Evolutionary conservation across 257 asterid species (phyloP), one percentile per base, ranked within the genome.

Genomic region (Solanum bulbocastanum): DNA sequence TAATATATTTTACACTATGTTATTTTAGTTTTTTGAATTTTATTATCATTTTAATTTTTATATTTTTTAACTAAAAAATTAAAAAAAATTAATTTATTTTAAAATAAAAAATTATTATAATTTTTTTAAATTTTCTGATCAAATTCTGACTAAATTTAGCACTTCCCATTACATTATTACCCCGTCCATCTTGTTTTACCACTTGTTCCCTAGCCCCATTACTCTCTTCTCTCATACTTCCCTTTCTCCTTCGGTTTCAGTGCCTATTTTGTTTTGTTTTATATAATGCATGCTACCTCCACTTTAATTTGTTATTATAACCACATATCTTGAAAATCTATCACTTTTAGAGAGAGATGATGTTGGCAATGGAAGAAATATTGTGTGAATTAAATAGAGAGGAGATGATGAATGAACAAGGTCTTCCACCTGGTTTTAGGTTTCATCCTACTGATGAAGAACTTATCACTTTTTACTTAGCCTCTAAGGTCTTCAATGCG

Each of bases 371-470:
- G 84, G 98, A 93, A 88, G 98, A 94, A 72, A 93, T 94, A 13
- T 68, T 95, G 92, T 89, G 92, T 86, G 98, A 95, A 74, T 86
- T 95, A 0, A 94, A 87, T 27, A 91, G 94, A 71, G 90, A 89
- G 3, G 93, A 93, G 40, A 65, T 78, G 83, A 91, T 78, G 72
- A 91, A 88, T 42, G 94, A 90, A 8, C 90, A 88, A 79, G 94
- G 95, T 56, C 84, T 95, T 84, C 98, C 98, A 8, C 97, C 98
- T 18, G 98, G 98, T 2, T 95, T 95, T 86, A 87, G 98, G 68
- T 95, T 95, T 73, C 96, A 95, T 83, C 98, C 98, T 0, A 95
- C 98, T 6, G 98, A 95, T 86, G 98, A 95, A 83, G 98, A 95
- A 73, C 95, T 95, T n/a, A 91, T 95, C 27, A 93, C 97, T 36